These are phyloP conservation scores for Ustilago nuda DNA, from an alignment of 1,284 basidiomycete genomes.

Conservation along the genomic window DNA sequence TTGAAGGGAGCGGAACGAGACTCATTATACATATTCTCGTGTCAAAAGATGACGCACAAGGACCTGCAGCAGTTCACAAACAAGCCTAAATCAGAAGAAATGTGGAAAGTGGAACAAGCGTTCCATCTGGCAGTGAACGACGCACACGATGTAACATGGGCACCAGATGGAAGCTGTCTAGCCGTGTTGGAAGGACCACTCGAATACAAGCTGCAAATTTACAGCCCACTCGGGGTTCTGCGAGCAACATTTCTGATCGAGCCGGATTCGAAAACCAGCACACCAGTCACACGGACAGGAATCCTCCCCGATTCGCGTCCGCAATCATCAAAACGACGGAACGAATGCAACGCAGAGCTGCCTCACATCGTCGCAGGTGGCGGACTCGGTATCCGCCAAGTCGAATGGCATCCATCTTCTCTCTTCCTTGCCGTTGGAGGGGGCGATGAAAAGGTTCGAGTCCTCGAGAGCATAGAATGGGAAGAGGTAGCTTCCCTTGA, in stretches of 20 bases:
- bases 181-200: conserved; percentile 81
- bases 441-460: conserved; percentile 65
- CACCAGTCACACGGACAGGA: conserved; percentile 31
- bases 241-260: conserved; percentile 75
- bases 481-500: conserved; percentile 29
- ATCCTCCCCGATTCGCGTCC: conserved; percentile 21
- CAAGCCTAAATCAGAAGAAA: conserved; percentile 29
- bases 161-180: conserved; percentile 82
- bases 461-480: conserved; percentile 47
- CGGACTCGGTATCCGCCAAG: conserved; percentile 64
- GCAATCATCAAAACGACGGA: conserved; percentile 16
- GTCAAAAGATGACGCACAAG: conserved; percentile 21
- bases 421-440: conserved; percentile 68
- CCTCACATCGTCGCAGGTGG: conserved; percentile 44
- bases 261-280: conserved; percentile 30
- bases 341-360: conserved; percentile 17
- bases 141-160: conserved; percentile 80
- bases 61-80: conserved; percentile 29
- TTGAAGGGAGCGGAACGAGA: conserved; percentile 46
- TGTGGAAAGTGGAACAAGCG: conserved; percentile 73
- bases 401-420: conserved; percentile 66
- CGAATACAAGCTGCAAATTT: conserved; percentile 83
- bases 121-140: conserved; percentile 83
- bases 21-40: conserved; percentile 31
- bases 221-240: conserved; percentile 79